A percentile compares a stretch with the other conserved stretches of the same genome.
These are phyloP conservation scores for Phytophthora multivora DNA, from an alignment of 352 stramenopile species.

Conservation along the genomic window DNA sequence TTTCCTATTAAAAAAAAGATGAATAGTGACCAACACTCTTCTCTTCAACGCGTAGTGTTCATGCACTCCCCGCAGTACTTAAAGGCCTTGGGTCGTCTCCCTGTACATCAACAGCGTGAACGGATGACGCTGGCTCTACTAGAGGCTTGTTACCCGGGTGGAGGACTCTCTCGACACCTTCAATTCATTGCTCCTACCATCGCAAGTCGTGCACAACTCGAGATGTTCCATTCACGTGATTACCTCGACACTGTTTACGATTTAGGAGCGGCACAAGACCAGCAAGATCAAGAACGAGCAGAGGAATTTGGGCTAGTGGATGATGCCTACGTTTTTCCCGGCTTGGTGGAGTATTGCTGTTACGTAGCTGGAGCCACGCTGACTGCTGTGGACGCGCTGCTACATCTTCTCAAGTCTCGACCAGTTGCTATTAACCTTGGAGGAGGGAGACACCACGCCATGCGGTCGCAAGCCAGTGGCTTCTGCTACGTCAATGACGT, in stretches of 20 bases:
- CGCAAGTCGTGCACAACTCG: constrained; percentile 34
- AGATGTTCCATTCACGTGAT: constrained; percentile 39
- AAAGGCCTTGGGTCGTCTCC: constrained; percentile 34
- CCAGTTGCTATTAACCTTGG: constrained; percentile 96
- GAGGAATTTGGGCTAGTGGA: constrained; percentile 64
- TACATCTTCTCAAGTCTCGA: constrained; percentile 31
- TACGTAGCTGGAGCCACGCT: constrained; percentile 62
- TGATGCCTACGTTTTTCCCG: constrained; percentile 55
- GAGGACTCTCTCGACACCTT: constrained; percentile 23
- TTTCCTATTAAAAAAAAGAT: too few relatives aligned
- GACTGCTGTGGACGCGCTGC: constrained; percentile 59
- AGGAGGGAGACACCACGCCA: constrained; percentile 97
- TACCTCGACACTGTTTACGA: constrained; percentile 9
- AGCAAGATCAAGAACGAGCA: constrained; percentile 4
- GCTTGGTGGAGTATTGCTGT: constrained; percentile 64
- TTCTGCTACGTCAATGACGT: constrained; percentile 99
- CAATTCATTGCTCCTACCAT: constrained; percentile 42
- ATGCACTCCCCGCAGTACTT: constrained; percentile 24
- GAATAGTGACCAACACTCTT: neutral
- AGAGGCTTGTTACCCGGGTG: constrained; percentile 18
- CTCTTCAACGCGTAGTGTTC: constrained; percentile 5
- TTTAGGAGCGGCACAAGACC: neutral
- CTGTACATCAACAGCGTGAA: constrained; percentile 45
- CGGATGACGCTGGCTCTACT: constrained; percentile 53
- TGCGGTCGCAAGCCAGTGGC: constrained; percentile 92